A percentile compares a stretch with the other conserved stretches of the same genome.
Conservation (phyloP, 345 rosid genomes). For the Clarkia xantiana region DNA sequence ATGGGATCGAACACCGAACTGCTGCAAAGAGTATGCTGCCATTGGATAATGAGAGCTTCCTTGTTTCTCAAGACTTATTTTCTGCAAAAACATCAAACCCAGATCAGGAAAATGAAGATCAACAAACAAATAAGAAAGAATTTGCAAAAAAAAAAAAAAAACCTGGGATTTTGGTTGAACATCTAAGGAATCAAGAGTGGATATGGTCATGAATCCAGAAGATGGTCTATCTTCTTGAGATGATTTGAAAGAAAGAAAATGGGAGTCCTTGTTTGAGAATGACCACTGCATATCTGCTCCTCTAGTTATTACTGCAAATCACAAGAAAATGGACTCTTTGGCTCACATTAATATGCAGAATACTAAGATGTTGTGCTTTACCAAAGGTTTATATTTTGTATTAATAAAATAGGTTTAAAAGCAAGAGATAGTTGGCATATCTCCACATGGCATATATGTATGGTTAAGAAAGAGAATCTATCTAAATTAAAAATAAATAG, state of each 20-base stretch:
- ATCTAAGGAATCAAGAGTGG: constrained; percentile 9
- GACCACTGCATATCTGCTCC: constrained; percentile 32
- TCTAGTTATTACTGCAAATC: constrained; percentile 2
- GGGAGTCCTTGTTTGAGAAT: constrained; percentile 29
- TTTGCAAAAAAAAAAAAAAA: too few species aligned
- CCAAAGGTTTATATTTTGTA: too few species aligned
- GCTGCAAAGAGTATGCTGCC: constrained; percentile 17
- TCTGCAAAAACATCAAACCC: constrained; percentile 15
- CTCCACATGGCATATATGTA: too few species aligned
- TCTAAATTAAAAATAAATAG: too few species aligned
- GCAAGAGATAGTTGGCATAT: too few species aligned
- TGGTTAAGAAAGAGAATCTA: too few species aligned
- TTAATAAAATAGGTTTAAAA: too few species aligned
- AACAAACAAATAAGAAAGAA: too few species aligned
- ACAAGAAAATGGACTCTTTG: constrained; percentile 9
- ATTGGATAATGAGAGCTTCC: constrained; percentile 15
- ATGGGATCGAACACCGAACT: constrained; percentile 21
- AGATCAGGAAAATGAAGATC: too few species aligned
- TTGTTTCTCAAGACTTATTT: constrained; percentile 18
- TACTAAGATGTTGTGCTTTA: too few species aligned
- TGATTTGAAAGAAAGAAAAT: constrained; percentile 38
- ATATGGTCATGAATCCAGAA: constrained; percentile 20
- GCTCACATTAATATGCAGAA: too few species aligned
- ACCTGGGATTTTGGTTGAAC: constrained; percentile 51
- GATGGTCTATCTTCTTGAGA: constrained; percentile 57